Evolutionary conservation across 1,139 yeast species (phyloP), one percentile per base, ranked within the genome.

Genomic region (Geotrichum klebahnii): DNA sequence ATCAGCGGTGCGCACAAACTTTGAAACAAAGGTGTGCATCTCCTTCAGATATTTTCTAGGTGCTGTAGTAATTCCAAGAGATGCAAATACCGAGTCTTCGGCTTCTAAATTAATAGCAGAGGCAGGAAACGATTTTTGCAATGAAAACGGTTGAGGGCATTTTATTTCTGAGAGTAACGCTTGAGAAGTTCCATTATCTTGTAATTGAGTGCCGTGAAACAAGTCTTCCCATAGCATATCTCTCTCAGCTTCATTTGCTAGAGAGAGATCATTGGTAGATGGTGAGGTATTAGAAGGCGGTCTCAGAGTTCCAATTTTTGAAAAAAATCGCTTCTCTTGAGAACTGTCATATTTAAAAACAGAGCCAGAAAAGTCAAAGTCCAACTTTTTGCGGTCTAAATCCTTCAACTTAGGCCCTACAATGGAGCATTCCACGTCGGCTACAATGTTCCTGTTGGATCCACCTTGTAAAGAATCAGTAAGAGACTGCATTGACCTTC

Each of bases 1-100:
- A n/a, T 77, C 74, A 54, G 54, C 46, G 2, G 58, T 57, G n/a
- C 66, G 71, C 53, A 72, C 71, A 32, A 70, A 67, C 43, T 72
- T 70, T 0, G 73, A 63, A 1, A 82, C 75, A 32, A 73, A 62
- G 10, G 72, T 68, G 8, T 71, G 69, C 76, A 81, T 81, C 1
- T 69, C 67, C 53, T 72, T 70, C 48, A 84, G 68, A 10, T 72
- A 68, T 9, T 67, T 61, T 44, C 76, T 69, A n/a, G 81, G 66
- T 2, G 70, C 65, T 22, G 76, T 70, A 16, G 80, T 73, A 1
- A 75, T 68, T n/a, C 73, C 71, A 53, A 82, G 65, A 9, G 74
- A 68, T 1, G 72, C 61, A 35, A 64, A 61, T 41, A 66, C 64
- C n/a, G 57, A 55, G 39, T 59, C 61, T 28, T 51, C 49, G 20